Conservation (phyloP, 306 rosid genomes). For the Styphnolobium japonicum region DNA sequence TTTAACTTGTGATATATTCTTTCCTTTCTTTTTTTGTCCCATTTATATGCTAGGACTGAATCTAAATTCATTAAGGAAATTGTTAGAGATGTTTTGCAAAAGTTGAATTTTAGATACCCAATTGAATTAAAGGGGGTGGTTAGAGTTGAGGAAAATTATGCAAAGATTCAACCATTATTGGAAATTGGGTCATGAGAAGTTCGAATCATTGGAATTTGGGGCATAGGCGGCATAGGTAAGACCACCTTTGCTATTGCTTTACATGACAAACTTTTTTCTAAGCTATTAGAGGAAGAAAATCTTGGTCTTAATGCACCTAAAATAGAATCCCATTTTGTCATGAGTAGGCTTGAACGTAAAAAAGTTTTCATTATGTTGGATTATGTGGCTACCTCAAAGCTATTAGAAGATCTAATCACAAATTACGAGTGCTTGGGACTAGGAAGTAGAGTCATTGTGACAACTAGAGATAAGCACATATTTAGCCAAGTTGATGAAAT, state of each 20-base stretch:
- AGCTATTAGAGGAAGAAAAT: background rate
- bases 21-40: background rate
- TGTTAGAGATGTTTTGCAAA: background rate
- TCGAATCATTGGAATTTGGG: conserved; percentile 18
- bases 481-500: background rate
- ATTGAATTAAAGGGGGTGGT: background rate
- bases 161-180: background rate
- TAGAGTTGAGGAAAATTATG: conserved; percentile 5
- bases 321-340: background rate
- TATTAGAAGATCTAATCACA: background rate
- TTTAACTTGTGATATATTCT: no score
- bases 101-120: background rate
- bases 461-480: conserved; percentile 24
- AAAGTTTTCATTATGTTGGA: conserved; percentile 28
- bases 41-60: background rate
- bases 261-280: background rate
- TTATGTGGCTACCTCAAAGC: conserved; percentile 1
- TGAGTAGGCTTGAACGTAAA: background rate
- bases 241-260: background rate
- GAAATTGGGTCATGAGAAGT: background rate
- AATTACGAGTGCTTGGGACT: background rate
- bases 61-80: conserved; percentile 13
- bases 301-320: background rate
- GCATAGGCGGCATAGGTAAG: conserved; percentile 16
- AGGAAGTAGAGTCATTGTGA: conserved; percentile 29